Evolutionary conservation across 345 rosid species (phyloP).

Genomic region (Pugionium cornutum): DNA sequence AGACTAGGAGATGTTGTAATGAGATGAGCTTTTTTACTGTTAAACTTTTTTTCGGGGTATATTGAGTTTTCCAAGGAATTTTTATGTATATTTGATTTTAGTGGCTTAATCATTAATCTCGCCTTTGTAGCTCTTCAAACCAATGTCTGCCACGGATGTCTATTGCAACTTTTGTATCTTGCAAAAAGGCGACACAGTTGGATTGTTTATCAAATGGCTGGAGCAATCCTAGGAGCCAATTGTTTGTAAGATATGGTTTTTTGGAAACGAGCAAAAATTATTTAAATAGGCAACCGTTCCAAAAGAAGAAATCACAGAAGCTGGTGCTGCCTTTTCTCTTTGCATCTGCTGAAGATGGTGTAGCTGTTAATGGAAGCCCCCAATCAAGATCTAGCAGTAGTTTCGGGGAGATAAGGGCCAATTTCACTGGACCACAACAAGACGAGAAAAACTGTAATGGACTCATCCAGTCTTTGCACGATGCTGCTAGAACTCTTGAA

Average conservation of each 20-base stretch:
- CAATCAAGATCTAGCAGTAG: conserved; percentile 45
- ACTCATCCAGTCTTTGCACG: conserved; percentile 77
- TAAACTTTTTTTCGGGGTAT: no score
- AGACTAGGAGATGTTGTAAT: neutral
- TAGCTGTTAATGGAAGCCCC: conserved; percentile 64
- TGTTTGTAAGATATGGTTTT: conserved; percentile 43
- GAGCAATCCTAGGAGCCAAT: conserved; percentile 55
- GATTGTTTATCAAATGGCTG: conserved; percentile 49
- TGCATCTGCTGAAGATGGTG: conserved; percentile 78
- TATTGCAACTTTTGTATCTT: conserved; percentile 39
- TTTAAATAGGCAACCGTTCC: conserved; percentile 21
- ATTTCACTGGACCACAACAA: conserved; percentile 58
- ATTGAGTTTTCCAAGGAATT: no score
- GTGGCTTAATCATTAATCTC: conserved; percentile 24
- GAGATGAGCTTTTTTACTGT: neutral
- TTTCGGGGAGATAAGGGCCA: conserved; percentile 57
- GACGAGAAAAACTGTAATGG: conserved; percentile 61
- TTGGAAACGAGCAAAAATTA: conserved; percentile 37
- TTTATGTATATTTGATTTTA: neutral
- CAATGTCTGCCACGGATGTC: conserved; percentile 47
- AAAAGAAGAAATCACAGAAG: conserved; percentile 47
- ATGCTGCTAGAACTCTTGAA: conserved; percentile 86
- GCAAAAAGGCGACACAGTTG: conserved; percentile 45
- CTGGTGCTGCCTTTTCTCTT: conserved; percentile 34
- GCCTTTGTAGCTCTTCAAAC: conserved; percentile 55